Base-by-base conservation (phyloP, 169 alveolate species). In the Eimeria falciformis region DNA sequence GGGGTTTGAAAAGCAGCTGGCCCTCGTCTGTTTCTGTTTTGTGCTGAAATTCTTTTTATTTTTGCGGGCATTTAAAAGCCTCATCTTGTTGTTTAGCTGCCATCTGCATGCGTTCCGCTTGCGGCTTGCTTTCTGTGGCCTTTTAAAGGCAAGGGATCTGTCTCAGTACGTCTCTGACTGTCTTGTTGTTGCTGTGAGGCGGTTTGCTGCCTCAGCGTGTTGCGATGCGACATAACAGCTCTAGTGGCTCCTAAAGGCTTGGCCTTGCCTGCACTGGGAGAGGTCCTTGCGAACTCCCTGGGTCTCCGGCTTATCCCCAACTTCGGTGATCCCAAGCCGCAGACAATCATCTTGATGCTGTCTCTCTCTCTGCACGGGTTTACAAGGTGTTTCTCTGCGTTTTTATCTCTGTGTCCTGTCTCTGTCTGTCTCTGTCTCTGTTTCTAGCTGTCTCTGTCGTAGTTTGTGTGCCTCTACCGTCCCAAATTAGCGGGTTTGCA, bases 181-280 rank as follows among this genome's bases (percentile, higher is more conserved):
- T 37, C 21, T 40, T 43, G 33, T 21, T 71, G 83, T 17, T n/a
- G n/a, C n/a, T n/a, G n/a, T n/a, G n/a, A n/a, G n/a, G n/a, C 14
- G 62, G 18, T 29, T 55, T 55, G 55, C 73, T 50, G 89, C 7
- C 62, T 50, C 89, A 79, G 89, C 40, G 56, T 79, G 53, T 40
- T 79, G 69, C 73, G 89, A 0, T 23, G 73, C 47, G 89, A 79
- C n/a, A 73, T 79, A 45, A 40, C 55, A 25, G 89, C 89, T n/a
- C 29, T 79, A 17, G 73, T 79, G 40, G 69, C 89, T 17, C 73
- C 89, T 56, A 79, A 79, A 79, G 89, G 75, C 58, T 73, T 79
- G 5, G 69, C 89, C 45, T 53, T 33, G 6, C 73, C 40, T 4
- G 53, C 53, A 25, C 73, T 79, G 12, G 89, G 89, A 14, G 40